phyloP scores from a whole-genome alignment of 148 eudicot species.

The Vaccinium corymbosum region DNA sequence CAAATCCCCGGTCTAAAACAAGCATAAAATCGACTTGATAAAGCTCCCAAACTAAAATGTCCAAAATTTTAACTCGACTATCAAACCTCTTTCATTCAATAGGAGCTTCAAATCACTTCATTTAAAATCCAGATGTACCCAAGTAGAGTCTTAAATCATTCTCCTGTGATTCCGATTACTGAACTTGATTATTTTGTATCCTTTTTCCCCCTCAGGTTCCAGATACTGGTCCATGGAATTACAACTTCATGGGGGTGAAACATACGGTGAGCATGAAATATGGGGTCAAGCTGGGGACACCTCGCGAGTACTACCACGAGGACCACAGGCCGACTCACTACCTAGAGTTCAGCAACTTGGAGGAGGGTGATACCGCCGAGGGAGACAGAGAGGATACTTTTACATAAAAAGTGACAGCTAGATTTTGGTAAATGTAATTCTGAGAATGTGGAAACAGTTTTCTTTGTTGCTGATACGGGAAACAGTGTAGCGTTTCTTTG shows the following conservation, averaged over 20 bases:
- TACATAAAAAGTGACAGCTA: constrained; percentile 20
- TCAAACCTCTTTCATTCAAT: not conserved
- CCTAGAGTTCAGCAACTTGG: constrained; percentile 87
- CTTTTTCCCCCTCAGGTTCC: constrained; percentile 44
- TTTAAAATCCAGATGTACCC: not conserved
- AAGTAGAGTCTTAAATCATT: not conserved
- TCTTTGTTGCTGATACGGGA: not conserved
- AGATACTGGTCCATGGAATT: constrained; percentile 95
- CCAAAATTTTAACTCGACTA: not conserved
- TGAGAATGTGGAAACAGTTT: not conserved
- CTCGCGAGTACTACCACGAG: constrained; percentile 85
- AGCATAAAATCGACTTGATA: no score
- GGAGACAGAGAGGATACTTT: constrained; percentile 93
- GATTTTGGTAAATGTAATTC: no score
- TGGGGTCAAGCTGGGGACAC: constrained; percentile 86
- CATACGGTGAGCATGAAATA: constrained; percentile 80
- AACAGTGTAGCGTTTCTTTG: not conserved
- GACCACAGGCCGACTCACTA: constrained; percentile 95
- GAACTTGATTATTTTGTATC: not conserved
- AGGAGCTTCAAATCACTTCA: not conserved
- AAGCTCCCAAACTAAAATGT: not conserved
- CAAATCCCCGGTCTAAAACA: not conserved
- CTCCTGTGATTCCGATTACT: not conserved
- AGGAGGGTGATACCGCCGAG: constrained; percentile 71
- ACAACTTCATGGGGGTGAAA: constrained; percentile 97